A percentile compares a stretch with the other conserved stretches of the same genome.
Evolutionary conservation across 2,329 filamentous ascomycete genomes (phyloP).

Genomic region (Diaporthe capsici): DNA sequence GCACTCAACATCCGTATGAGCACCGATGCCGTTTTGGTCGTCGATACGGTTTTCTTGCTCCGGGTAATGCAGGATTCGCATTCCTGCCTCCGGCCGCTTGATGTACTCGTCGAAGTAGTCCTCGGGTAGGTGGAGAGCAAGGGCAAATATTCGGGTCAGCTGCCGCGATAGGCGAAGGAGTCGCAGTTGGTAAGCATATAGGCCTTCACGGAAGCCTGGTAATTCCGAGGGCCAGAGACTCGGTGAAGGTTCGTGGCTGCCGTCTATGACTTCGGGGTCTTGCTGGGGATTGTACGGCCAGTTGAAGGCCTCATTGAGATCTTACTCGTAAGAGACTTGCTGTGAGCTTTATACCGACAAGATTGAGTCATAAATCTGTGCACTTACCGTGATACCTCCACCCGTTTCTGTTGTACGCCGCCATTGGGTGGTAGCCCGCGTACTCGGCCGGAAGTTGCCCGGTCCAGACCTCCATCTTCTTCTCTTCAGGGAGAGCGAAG

Average conservation of each 20-base stretch:
- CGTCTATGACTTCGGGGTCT: conserved; percentile 46
- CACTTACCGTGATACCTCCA: conserved; percentile 53
- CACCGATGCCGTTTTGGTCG: conserved; percentile 53
- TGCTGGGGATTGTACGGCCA: conserved; percentile 51
- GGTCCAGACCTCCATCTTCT: conserved; percentile 63
- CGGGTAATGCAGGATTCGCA: conserved; percentile 46
- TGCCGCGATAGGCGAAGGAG: conserved; percentile 54
- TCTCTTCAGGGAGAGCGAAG: conserved; percentile 58
- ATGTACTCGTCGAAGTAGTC: conserved; percentile 56
- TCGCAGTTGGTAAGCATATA: conserved; percentile 53
- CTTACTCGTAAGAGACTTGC: conserved; percentile 41
- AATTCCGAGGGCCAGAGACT: conserved; percentile 51
- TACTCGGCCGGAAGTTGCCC: conserved; percentile 53
- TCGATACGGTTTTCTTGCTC: conserved; percentile 46
- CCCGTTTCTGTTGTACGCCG: conserved; percentile 56
- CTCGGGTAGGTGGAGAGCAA: conserved; percentile 57
- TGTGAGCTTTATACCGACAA: conserved; percentile 33
- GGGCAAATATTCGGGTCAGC: conserved; percentile 56
- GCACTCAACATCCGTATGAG: conserved; percentile 64
- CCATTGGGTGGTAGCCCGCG: conserved; percentile 53
- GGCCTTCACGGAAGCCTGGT: conserved; percentile 53
- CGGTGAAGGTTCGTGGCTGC: conserved; percentile 45
- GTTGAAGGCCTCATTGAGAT: conserved; percentile 53
- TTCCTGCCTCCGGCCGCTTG: conserved; percentile 50
- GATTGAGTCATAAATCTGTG: not conserved